Conservation (phyloP, 371 early-diverging fungal species). For the Rhizomucor pusillus region DNA sequence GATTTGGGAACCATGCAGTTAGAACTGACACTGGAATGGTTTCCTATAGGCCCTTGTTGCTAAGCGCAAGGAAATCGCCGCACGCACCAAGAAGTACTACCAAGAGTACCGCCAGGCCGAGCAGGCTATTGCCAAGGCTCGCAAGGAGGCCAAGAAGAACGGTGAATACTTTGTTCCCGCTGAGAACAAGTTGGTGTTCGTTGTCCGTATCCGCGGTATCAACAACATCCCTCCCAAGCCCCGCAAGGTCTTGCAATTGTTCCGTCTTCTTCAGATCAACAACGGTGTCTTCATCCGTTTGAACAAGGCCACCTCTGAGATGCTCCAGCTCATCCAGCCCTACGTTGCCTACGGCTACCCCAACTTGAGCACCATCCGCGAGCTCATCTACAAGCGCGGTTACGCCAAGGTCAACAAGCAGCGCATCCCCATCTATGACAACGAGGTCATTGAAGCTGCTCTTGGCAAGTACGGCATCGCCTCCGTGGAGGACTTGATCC, state of each 20-base stretch:
- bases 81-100: constrained; percentile 96
- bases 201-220: constrained; percentile 96
- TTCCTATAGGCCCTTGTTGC: constrained; percentile 64
- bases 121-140: constrained; percentile 84
- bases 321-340: constrained; percentile 98
- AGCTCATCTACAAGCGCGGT: constrained; percentile 99
- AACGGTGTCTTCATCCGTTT: constrained; percentile 97
- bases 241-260: constrained; percentile 97
- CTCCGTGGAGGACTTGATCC: constrained; percentile 99
- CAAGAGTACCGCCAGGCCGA: constrained; percentile 92
- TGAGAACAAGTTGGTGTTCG: constrained; percentile 97
- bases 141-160: constrained; percentile 88
- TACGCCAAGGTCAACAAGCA: constrained; percentile 97
- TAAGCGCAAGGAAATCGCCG: constrained; percentile 94
- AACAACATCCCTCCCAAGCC: constrained; percentile 99
- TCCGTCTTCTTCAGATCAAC: constrained; percentile 99
- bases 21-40: neutral
- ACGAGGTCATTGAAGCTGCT: constrained; percentile 90
- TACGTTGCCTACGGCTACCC: constrained; percentile 98
- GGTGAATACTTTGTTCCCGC: constrained; percentile 96
- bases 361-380: constrained; percentile 98
- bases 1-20: neutral
- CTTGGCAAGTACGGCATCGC: constrained; percentile 97
- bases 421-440: constrained; percentile 96
- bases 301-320: constrained; percentile 98